These are phyloP conservation scores for Cladophialophora carrionii DNA, from an alignment of 2,329 filamentous ascomycete genomes.

Conservation along the genomic window DNA sequence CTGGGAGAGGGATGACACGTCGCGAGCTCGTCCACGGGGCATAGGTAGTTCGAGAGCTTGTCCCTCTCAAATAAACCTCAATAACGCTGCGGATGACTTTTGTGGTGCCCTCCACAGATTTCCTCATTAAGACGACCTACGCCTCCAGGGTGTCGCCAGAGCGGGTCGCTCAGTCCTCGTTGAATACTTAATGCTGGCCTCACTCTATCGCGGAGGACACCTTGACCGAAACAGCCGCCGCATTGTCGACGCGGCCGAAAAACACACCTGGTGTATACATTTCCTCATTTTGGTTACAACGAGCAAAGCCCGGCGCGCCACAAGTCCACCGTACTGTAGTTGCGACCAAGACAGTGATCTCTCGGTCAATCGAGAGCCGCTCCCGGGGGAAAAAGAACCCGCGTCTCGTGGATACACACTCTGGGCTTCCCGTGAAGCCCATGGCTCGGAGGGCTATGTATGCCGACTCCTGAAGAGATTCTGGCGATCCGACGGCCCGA, in stretches of 20 bases:
- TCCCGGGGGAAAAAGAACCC: slow-evolving; percentile 13
- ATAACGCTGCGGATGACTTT: too few relatives aligned
- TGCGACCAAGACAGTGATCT: slow-evolving; percentile 7
- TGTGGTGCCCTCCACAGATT: too few relatives aligned
- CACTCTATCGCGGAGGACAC: neutral
- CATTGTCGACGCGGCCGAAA: slow-evolving; percentile 13
- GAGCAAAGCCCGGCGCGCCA: slow-evolving; percentile 14
- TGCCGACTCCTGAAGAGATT: slow-evolving; percentile 7
- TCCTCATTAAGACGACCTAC: too few relatives aligned
- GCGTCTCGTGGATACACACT: slow-evolving; percentile 4
- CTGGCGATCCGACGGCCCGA: neutral
- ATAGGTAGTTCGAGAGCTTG: too few relatives aligned
- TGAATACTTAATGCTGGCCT: neutral
- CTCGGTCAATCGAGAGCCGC: neutral
- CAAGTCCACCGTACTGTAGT: slow-evolving; percentile 9
- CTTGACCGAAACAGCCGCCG: slow-evolving; percentile 8
- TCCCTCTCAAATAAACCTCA: too few relatives aligned
- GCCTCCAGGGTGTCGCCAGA: too few relatives aligned
- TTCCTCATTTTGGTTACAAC: neutral
- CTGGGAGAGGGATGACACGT: too few relatives aligned
- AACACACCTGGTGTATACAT: slow-evolving; percentile 8
- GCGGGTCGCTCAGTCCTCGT: too few relatives aligned
- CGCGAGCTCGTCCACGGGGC: too few relatives aligned
- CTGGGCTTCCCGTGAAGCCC: slow-evolving; percentile 16
- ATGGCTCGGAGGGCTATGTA: slow-evolving; percentile 8